Percentiles rank a stretch among this genome's conserved stretches.
phyloP scores from a whole-genome alignment of 208 protist species.

The Wallacemonas sp. region DNA sequence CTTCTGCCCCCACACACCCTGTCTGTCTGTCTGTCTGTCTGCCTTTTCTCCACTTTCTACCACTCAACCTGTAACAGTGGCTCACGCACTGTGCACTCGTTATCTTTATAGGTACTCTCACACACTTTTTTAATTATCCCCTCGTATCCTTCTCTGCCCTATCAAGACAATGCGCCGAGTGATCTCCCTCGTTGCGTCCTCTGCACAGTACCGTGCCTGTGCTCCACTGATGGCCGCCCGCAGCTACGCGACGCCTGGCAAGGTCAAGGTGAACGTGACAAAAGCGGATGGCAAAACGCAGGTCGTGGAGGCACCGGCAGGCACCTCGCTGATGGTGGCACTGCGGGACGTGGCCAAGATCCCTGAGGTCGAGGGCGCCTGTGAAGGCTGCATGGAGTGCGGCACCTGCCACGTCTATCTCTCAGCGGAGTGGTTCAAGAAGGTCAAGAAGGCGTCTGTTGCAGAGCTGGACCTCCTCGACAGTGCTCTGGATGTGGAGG shows the following conservation, averaged over 20 bases:
- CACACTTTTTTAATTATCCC: too few species aligned
- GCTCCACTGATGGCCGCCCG: too few species aligned
- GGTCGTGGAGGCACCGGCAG: conserved; percentile 53
- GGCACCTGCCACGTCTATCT: conserved; percentile 95
- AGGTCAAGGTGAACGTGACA: conserved; percentile 13
- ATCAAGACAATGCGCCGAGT: too few species aligned
- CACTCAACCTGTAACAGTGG: too few species aligned
- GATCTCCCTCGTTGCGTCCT: too few species aligned
- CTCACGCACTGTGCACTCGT: too few species aligned
- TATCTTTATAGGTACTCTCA: too few species aligned
- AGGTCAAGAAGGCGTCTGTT: conserved; percentile 67
- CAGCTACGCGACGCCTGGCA: conserved; percentile 17
- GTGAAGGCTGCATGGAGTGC: conserved; percentile 93
- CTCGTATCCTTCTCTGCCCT: too few species aligned
- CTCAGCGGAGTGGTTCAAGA: conserved; percentile 73
- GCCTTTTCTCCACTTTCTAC: too few species aligned
- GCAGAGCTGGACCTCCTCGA: conserved; percentile 88
- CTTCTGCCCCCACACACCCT: too few species aligned
- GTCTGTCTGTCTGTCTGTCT: too few species aligned
- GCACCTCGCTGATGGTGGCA: conserved; percentile 85
- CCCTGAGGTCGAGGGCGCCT: conserved; percentile 92
- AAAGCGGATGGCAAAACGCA: conserved; percentile 18
- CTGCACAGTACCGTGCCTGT: too few species aligned
- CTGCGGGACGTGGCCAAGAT: conserved; percentile 90
- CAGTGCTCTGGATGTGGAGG: conserved; percentile 52